Evolutionary conservation across 208 protist genomes (phyloP).

Genomic region (Leishmania major): DNA sequence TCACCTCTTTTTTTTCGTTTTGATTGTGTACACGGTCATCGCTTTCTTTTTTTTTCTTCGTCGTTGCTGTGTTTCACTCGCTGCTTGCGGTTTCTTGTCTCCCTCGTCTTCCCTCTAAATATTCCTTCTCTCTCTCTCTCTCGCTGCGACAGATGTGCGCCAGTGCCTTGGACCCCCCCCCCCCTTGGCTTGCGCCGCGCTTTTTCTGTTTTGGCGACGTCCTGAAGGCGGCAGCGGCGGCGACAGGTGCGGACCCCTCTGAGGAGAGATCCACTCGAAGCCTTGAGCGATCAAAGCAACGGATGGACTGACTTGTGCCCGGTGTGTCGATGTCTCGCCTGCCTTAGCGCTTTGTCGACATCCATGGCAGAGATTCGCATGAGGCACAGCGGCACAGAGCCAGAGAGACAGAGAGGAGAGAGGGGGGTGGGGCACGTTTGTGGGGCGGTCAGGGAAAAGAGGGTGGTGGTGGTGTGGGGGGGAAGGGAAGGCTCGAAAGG

Average conservation of each 20-base stretch:
- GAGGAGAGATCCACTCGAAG: not conserved
- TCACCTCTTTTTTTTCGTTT: conserved; percentile 3
- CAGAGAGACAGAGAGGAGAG: not conserved
- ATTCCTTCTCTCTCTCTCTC: not conserved
- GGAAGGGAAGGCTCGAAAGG: not conserved
- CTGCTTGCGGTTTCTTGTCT: not conserved
- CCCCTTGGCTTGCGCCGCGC: not conserved
- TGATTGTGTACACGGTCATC: conserved; percentile 7
- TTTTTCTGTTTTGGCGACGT: not conserved
- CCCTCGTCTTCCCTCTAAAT: not conserved
- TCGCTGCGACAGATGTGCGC: not conserved
- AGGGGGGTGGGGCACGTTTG: not conserved
- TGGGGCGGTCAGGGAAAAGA: not conserved
- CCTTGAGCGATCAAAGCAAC: not conserved
- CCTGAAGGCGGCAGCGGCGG: not conserved
- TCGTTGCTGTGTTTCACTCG: not conserved
- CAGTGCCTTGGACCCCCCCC: not conserved
- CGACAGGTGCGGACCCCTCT: not conserved
- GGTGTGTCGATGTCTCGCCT: not conserved
- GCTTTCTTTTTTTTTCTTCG: not conserved
- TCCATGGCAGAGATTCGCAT: not conserved
- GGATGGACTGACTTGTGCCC: not conserved
- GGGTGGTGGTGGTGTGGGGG: not conserved
- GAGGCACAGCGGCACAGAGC: not conserved
- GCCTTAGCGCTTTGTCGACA: not conserved